Percentiles rank a stretch among this genome's conserved stretches.
phyloP scores from a whole-genome alignment of 805 yeast genomes.

The Maudiozyma barnettii region DNA sequence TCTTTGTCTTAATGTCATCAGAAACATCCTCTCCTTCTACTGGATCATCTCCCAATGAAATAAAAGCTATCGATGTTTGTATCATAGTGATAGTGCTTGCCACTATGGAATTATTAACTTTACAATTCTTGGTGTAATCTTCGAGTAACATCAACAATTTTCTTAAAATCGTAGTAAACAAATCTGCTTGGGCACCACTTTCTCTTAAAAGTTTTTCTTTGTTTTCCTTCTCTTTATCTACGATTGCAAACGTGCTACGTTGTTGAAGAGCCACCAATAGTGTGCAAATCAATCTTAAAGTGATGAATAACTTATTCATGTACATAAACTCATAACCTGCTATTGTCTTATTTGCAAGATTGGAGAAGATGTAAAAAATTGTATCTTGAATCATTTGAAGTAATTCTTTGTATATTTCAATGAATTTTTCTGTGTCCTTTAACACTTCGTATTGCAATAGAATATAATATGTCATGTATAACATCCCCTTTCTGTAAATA shows the following conservation, averaged over 20 bases:
- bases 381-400: constrained; percentile 22
- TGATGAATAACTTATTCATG: constrained; percentile 20
- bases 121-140: constrained; percentile 26
- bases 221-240: not conserved
- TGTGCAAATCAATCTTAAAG: constrained; percentile 17
- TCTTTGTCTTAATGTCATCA: not conserved
- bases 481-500: constrained; percentile 21
- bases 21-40: constrained; percentile 3
- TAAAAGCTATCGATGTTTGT: constrained; percentile 12
- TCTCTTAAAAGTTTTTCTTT: constrained; percentile 3
- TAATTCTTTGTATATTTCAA: constrained; percentile 15
- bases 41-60: constrained; percentile 2
- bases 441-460: constrained; percentile 20
- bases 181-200: constrained; percentile 9
- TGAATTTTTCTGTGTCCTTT: constrained; percentile 13
- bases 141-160: constrained; percentile 22
- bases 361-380: constrained; percentile 25
- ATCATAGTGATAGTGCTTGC: constrained; percentile 12
- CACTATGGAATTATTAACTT: constrained; percentile 13
- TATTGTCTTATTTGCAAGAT: constrained; percentile 23
- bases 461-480: constrained; percentile 17
- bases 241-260: constrained; percentile 11
- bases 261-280: constrained; percentile 21
- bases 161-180: constrained; percentile 12
- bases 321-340: constrained; percentile 26